Base-by-base conservation (phyloP, 371 early-diverging fungal species). In the Basidiobolus meristosporus region DNA sequence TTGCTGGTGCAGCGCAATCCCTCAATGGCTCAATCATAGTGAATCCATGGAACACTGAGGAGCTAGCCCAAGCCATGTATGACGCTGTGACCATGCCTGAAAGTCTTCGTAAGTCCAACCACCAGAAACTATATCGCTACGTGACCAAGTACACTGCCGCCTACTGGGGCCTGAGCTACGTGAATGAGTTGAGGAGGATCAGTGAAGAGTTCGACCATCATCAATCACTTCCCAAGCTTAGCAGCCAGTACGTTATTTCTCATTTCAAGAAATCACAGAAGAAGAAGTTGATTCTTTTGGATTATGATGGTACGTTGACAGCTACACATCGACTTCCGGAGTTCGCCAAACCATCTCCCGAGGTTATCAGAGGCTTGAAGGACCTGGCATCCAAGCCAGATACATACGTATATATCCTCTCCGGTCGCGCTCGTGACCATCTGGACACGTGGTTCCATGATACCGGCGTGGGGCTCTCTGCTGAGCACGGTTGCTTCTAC, bases 41-140 rank as follows among this genome's bases (percentile, higher is more conserved):
- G 41, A 99, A 99, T 61, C 95, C 99, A 6, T 99, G 98, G 98
- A 89, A 95, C 58, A 93, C 84, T 0, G 90, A 88, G 40, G 96
- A 93, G 48, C 64, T 99, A 19, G 79, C 98, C 1, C 66, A 82
- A 20, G 87, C 91, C 3, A 75, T 95, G 38, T 60, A 84, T 48
- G 77, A 82, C 37, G 98, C 98, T 7, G 77, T 99, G 20, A 81
- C 80, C 0, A 90, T 99, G 92, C 56, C 82, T 0, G 69, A 77
- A 3, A 78, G 82, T 21, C 62, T 70, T 35, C 73, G 88, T 36
- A 68, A 69, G 42, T 57, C 68, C 30, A 91, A 90, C 59, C 87
- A 92, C 56, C 73, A 84, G 52, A 90, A 86, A 47, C 74, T 99
- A 34, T 82, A 72, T 53, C 66, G 82, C 10, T 92, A 95, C 59